Conservation (phyloP, 768 basidiomycete species). For the Mycena maculata region DNA sequence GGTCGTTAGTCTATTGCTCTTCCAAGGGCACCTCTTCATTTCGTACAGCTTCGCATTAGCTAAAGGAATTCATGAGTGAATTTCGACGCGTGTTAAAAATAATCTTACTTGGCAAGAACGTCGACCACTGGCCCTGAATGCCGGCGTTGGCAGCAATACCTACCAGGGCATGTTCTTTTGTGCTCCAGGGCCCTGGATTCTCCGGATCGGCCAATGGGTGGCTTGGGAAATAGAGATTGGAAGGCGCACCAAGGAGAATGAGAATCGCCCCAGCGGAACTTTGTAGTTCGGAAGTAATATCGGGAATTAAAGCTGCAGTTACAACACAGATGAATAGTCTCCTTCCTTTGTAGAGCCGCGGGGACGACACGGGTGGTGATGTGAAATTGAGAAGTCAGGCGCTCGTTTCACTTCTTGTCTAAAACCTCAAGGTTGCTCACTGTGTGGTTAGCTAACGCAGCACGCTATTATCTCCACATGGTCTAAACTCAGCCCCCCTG, state of each 20-base stretch:
- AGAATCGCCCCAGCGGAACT: constrained; percentile 1
- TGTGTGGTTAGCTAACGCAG: too few species aligned
- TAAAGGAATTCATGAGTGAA: background rate
- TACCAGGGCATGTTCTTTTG: constrained; percentile 10
- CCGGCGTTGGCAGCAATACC: constrained; percentile 11
- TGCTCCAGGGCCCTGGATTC: background rate
- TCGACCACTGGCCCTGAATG: background rate
- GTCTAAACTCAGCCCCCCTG: too few species aligned
- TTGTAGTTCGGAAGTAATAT: background rate
- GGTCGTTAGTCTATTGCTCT: too few species aligned
- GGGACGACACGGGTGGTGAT: too few species aligned
- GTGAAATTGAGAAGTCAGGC: too few species aligned
- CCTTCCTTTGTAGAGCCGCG: too few species aligned
- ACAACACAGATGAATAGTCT: too few species aligned
- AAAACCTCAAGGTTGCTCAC: too few species aligned
- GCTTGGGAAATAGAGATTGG: background rate
- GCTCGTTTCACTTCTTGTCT: too few species aligned
- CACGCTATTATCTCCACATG: too few species aligned
- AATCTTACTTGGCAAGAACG: background rate
- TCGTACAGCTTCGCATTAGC: constrained; percentile 5
- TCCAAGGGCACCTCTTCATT: too few species aligned
- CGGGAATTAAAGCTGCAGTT: too few species aligned
- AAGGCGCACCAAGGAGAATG: constrained; percentile 6
- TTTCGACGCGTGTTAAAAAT: background rate
- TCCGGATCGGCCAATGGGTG: background rate